Conservation (phyloP, 2,329 filamentous ascomycete genomes). For the Colletotrichum paranaense region DNA sequence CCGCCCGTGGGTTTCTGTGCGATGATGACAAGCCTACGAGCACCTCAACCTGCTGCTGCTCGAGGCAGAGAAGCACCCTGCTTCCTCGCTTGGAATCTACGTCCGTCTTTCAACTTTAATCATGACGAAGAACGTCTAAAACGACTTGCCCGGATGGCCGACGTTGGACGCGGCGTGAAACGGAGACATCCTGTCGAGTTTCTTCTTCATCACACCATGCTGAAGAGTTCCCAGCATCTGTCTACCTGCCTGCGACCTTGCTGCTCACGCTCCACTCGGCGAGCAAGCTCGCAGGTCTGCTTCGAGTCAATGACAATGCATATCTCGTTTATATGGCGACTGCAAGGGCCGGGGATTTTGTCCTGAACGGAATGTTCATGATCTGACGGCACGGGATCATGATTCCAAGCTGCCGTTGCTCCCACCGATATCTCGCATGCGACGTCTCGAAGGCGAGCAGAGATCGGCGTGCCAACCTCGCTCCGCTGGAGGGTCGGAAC, state of each 20-base stretch:
- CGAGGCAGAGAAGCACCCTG: neutral
- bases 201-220: neutral
- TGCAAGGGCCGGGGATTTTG: neutral
- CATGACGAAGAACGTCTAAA: neutral
- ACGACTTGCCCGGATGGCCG: neutral
- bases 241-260: neutral
- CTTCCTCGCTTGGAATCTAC: neutral
- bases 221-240: neutral
- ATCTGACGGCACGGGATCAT: neutral
- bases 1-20: constrained; percentile 19
- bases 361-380: neutral
- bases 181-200: neutral
- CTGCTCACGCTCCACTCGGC: neutral
- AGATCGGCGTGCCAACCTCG: neutral
- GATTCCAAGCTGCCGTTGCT: neutral
- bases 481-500: constrained; percentile 6
- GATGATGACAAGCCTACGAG: constrained; percentile 10
- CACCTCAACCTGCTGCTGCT: neutral
- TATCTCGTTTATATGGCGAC: neutral
- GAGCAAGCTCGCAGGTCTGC: neutral
- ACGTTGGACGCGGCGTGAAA: neutral
- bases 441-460: neutral
- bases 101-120: neutral
- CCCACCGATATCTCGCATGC: neutral
- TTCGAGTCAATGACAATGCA: neutral